A percentile compares a stretch with the other conserved stretches of the same genome.
Conservation (phyloP, 805 yeast species). For the Yarrowia alimentaria region DNA sequence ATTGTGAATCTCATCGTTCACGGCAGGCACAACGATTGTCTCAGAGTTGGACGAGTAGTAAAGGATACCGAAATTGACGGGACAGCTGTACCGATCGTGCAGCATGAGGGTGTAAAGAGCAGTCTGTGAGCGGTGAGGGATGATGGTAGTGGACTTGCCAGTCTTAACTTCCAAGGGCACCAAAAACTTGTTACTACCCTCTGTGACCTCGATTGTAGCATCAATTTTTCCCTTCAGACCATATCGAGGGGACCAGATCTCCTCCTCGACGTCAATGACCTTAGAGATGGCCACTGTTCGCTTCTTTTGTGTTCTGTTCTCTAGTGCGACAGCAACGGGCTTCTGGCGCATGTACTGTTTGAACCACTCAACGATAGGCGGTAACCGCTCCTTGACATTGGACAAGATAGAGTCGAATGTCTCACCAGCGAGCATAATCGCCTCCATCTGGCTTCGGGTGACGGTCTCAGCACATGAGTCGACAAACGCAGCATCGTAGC, state of each 20-base stretch:
- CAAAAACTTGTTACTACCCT: conserved; percentile 46
- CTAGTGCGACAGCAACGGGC: conserved; percentile 30
- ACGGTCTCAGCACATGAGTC: conserved; percentile 42
- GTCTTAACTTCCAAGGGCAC: conserved; percentile 90
- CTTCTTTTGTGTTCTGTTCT: conserved; percentile 35
- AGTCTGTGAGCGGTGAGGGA: conserved; percentile 82
- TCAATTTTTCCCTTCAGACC: conserved; percentile 90
- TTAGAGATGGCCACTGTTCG: conserved; percentile 55
- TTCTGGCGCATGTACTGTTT: conserved; percentile 35
- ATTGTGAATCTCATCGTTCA: conserved; percentile 58
- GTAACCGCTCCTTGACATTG: conserved; percentile 46
- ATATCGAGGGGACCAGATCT: conserved; percentile 84
- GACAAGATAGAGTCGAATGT: conserved; percentile 51
- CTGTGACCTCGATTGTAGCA: conserved; percentile 67
- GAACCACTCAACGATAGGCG: conserved; percentile 37
- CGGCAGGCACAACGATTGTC: conserved; percentile 54
- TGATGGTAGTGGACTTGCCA: conserved; percentile 54
- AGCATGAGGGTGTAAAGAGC: conserved; percentile 74
- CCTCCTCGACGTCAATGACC: conserved; percentile 83
- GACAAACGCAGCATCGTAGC: conserved; percentile 45
- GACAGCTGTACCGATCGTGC: conserved; percentile 73
- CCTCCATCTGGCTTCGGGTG: conserved; percentile 37
- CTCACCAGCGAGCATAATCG: conserved; percentile 46
- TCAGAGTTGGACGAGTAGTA: conserved; percentile 67
- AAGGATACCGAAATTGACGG: conserved; percentile 61